A percentile compares a stretch with the other conserved stretches of the same genome.
Conservation (phyloP, 1,284 basidiomycete species). For the Ceratorhiza oryzae-sativae region DNA sequence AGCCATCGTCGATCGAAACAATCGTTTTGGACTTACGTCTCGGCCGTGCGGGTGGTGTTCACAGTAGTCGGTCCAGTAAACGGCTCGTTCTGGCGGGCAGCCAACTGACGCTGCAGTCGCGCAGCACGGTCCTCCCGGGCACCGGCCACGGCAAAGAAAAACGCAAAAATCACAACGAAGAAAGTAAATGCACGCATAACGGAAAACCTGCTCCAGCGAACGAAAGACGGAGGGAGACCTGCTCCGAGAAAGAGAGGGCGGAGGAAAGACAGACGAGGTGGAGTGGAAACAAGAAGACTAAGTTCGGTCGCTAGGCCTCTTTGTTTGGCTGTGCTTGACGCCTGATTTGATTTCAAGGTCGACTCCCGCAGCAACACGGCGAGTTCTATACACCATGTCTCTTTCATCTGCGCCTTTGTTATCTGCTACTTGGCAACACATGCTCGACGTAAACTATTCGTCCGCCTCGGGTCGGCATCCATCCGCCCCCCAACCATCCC, state of each 20-base stretch:
- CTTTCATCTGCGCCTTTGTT: constrained; percentile 17
- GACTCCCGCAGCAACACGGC: constrained; percentile 3
- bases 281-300: background rate
- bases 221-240: constrained; percentile 55
- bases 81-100: constrained; percentile 2
- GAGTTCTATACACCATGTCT: background rate
- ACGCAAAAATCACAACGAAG: constrained; percentile 6
- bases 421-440: constrained; percentile 20
- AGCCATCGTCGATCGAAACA: background rate
- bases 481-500: constrained; percentile 54
- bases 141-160: constrained; percentile 18
- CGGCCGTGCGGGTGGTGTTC: constrained; percentile 23
- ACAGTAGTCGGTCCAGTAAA: constrained; percentile 31
- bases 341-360: background rate
- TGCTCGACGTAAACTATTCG: constrained; percentile 37
- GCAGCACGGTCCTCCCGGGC: constrained; percentile 28
- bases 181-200: constrained; percentile 42
- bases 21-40: constrained; percentile 12
- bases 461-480: background rate
- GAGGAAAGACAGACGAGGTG: constrained; percentile 53
- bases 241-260: constrained; percentile 53
- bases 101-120: constrained; percentile 21
- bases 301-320: constrained; percentile 4
- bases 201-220: constrained; percentile 34
- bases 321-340: background rate